Conservation (phyloP, 2,329 filamentous ascomycete species). For the Lizonia empirigonia region DNA sequence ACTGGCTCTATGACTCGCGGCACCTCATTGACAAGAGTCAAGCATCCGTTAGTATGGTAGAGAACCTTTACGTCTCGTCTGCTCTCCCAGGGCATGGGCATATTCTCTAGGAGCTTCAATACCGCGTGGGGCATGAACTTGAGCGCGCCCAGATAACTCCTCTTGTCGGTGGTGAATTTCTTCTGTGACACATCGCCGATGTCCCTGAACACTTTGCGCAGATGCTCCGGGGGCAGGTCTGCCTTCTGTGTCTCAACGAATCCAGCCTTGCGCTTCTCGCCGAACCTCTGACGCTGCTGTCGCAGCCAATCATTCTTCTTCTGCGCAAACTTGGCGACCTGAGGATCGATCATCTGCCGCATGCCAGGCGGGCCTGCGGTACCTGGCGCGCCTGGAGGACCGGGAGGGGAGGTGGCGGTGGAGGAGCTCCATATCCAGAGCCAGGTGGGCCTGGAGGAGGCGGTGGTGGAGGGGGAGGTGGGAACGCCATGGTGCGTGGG, state of each 20-base stretch:
- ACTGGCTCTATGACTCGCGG: constrained; percentile 97
- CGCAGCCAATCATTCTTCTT: constrained; percentile 99
- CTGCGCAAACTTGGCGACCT: constrained; percentile 91
- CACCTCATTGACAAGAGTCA: constrained; percentile 95
- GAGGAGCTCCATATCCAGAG: constrained; percentile 30
- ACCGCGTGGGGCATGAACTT: constrained; percentile 99
- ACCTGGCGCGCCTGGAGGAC: constrained; percentile 58
- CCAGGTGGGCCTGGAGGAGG: constrained; percentile 38
- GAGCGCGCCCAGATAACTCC: constrained; percentile 92
- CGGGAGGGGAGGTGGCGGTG: constrained; percentile 67
- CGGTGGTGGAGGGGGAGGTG: constrained; percentile 53
- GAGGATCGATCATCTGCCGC: constrained; percentile 78
- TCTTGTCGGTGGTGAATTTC: constrained; percentile 98
- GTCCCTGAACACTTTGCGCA: constrained; percentile 97
- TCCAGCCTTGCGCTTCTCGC: constrained; percentile 94
- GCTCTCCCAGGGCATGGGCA: constrained; percentile 99
- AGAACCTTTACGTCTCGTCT: constrained; percentile 95
- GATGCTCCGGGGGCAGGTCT: constrained; percentile 96
- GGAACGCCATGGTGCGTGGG: constrained; percentile 32
- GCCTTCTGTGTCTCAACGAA: constrained; percentile 98
- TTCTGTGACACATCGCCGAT: constrained; percentile 99
- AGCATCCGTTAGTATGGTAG: constrained; percentile 96
- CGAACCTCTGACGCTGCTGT: constrained; percentile 87
- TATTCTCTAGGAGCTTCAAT: constrained; percentile 95
- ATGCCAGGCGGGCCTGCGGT: constrained; percentile 65